These are phyloP conservation scores for Hortiboletus campestris DNA, from an alignment of 768 basidiomycete genomes.

Conservation along the genomic window DNA sequence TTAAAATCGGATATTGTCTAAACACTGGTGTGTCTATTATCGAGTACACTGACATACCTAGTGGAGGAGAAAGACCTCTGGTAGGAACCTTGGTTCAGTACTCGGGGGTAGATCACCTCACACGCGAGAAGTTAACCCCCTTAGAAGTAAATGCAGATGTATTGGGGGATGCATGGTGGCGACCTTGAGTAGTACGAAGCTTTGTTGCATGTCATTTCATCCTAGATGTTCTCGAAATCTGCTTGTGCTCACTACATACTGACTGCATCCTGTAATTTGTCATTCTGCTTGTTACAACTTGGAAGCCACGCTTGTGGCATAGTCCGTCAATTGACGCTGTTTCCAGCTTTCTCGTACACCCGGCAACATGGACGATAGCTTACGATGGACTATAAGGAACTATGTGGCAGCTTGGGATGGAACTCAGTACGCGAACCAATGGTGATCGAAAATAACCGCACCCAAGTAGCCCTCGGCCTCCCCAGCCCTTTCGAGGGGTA, in stretches of 20 bases:
- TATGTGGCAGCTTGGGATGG: slow-evolving; percentile 53
- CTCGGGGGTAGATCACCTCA: slow-evolving; percentile 53
- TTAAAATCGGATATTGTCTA: slow-evolving; percentile 13
- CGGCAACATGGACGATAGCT: background rate
- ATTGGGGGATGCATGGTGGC: slow-evolving; percentile 10
- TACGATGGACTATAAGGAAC: slow-evolving; percentile 42
- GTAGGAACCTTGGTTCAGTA: slow-evolving; percentile 45
- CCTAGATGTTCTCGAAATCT: background rate
- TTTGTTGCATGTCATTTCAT: too few relatives aligned
- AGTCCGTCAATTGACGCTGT: background rate
- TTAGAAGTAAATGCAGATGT: slow-evolving; percentile 53
- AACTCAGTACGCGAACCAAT: slow-evolving; percentile 2
- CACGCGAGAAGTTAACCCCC: slow-evolving; percentile 16
- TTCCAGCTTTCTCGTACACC: background rate
- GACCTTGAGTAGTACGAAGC: background rate
- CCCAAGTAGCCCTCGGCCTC: slow-evolving; percentile 85
- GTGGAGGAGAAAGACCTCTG: background rate
- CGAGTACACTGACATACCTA: slow-evolving; percentile 42
- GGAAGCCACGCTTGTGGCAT: background rate
- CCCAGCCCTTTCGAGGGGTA: slow-evolving; percentile 76
- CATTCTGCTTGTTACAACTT: background rate
- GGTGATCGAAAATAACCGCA: slow-evolving; percentile 33
- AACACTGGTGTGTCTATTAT: slow-evolving; percentile 44
- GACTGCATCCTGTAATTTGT: background rate
- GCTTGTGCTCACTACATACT: background rate